A percentile compares a stretch with the other conserved stretches of the same genome.
These are phyloP conservation scores for Lathyrus oleraceus DNA, from an alignment of 306 rosid genomes.

Conservation along the genomic window DNA sequence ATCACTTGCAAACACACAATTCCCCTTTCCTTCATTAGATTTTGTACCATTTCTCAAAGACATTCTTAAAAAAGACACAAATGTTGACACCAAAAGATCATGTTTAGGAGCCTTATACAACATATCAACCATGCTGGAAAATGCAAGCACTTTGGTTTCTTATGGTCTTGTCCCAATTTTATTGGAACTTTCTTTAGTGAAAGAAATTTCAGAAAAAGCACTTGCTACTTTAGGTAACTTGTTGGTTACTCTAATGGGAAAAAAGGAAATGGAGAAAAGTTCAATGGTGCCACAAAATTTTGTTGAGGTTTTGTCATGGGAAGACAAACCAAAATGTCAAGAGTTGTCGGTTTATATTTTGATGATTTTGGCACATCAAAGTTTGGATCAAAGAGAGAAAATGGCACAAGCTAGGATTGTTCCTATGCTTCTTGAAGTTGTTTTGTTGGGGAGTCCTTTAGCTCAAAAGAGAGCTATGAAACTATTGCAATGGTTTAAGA, in stretches of 20 bases:
- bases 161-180: slow-evolving; percentile 60
- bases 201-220: slow-evolving; percentile 67
- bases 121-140: slow-evolving; percentile 73
- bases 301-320: slow-evolving; percentile 86
- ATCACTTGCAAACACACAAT: slow-evolving; percentile 65
- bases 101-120: slow-evolving; percentile 69
- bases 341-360: slow-evolving; percentile 78
- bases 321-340: slow-evolving; percentile 73
- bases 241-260: slow-evolving; percentile 78
- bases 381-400: slow-evolving; percentile 72
- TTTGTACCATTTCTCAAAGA: slow-evolving; percentile 52
- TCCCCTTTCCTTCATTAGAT: slow-evolving; percentile 54
- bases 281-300: slow-evolving; percentile 59
- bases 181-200: slow-evolving; percentile 44
- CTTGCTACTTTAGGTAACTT: slow-evolving; percentile 78
- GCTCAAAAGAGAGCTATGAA: slow-evolving; percentile 91
- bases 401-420: slow-evolving; percentile 78
- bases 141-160: slow-evolving; percentile 59
- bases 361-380: slow-evolving; percentile 91
- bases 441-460: slow-evolving; percentile 71
- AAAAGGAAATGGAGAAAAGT: slow-evolving; percentile 70
- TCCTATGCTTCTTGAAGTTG: slow-evolving; percentile 71
- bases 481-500: slow-evolving; percentile 82
- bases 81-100: slow-evolving; percentile 47
- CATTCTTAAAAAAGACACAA: slow-evolving; percentile 50